Evolutionary conservation across 164 flowering plant species (phyloP).

Genomic region (Annona squamosa): DNA sequence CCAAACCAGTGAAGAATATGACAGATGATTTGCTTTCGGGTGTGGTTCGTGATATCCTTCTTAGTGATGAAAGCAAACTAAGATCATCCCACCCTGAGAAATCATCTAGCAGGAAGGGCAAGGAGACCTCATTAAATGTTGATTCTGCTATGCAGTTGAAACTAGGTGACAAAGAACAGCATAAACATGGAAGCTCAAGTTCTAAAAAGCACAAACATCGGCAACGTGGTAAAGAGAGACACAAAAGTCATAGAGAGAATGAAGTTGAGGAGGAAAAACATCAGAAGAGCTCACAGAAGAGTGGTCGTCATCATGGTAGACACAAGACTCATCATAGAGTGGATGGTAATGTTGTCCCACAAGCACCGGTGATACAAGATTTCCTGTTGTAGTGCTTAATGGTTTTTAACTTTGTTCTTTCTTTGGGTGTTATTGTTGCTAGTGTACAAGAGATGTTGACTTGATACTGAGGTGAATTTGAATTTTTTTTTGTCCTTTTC

Average conservation of each 20-base stretch:
- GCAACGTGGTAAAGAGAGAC: conserved; percentile 46
- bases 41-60: conserved; percentile 64
- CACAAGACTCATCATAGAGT: conserved; percentile 49
- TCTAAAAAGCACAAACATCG: conserved; percentile 46
- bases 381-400: conserved; percentile 47
- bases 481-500: neutral
- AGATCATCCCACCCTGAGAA: conserved; percentile 29
- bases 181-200: conserved; percentile 27
- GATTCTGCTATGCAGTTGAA: conserved; percentile 22
- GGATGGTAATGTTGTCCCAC: conserved; percentile 37
- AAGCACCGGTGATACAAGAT: conserved; percentile 68
- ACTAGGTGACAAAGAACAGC: conserved; percentile 21
- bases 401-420: neutral
- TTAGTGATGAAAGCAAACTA: conserved; percentile 32
- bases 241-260: conserved; percentile 30
- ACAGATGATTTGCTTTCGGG: conserved; percentile 58
- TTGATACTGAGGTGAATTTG: neutral
- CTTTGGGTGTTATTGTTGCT: neutral
- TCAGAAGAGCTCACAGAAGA: conserved; percentile 38
- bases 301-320: conserved; percentile 41
- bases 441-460: neutral
- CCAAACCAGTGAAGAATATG: conserved; percentile 19
- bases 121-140: conserved; percentile 28
- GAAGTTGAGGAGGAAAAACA: conserved; percentile 29
- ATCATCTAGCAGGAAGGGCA: conserved; percentile 39